These are phyloP conservation scores for Nemania sp. DNA, from an alignment of 2,329 filamentous ascomycete species.

Conservation along the genomic window DNA sequence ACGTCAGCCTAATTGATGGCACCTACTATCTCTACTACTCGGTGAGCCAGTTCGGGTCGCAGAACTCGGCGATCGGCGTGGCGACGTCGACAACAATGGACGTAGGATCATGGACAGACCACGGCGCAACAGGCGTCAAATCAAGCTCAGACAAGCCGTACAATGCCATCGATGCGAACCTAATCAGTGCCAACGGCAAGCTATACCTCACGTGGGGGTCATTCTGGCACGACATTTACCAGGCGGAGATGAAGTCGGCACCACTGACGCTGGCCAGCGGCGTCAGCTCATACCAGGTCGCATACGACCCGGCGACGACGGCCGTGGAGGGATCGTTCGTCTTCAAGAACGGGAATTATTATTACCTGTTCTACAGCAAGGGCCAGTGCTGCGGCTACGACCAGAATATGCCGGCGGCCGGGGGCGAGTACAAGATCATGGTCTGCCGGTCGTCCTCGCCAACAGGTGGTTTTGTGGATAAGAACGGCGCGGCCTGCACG, in stretches of 20 bases:
- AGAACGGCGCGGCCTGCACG: constrained; percentile 31
- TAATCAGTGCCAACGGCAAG: constrained; percentile 47
- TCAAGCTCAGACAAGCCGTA: constrained; percentile 49
- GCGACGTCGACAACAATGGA: constrained; percentile 52
- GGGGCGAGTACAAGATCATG: constrained; percentile 64
- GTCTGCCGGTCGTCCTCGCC: constrained; percentile 58
- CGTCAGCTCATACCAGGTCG: constrained; percentile 49
- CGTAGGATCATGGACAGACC: constrained; percentile 62
- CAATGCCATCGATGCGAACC: constrained; percentile 64
- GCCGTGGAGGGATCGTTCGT: constrained; percentile 58
- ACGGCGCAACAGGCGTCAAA: constrained; percentile 56
- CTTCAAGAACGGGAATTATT: constrained; percentile 57
- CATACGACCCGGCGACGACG: constrained; percentile 54
- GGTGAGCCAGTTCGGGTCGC: constrained; percentile 64
- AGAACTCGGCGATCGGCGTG: constrained; percentile 63
- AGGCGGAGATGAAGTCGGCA: constrained; percentile 47
- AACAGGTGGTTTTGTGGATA: constrained; percentile 51
- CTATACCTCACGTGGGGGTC: constrained; percentile 66
- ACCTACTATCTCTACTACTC: constrained; percentile 69
- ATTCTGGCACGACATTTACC: constrained; percentile 69
- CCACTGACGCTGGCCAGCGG: constrained; percentile 56
- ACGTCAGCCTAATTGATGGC: constrained; percentile 59
- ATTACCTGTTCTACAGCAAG: constrained; percentile 64
- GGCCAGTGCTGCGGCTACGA: constrained; percentile 64
- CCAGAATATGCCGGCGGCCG: constrained; percentile 49